phyloP scores from a whole-genome alignment of 179 eudicot genomes.

The Silene noctiflora region DNA sequence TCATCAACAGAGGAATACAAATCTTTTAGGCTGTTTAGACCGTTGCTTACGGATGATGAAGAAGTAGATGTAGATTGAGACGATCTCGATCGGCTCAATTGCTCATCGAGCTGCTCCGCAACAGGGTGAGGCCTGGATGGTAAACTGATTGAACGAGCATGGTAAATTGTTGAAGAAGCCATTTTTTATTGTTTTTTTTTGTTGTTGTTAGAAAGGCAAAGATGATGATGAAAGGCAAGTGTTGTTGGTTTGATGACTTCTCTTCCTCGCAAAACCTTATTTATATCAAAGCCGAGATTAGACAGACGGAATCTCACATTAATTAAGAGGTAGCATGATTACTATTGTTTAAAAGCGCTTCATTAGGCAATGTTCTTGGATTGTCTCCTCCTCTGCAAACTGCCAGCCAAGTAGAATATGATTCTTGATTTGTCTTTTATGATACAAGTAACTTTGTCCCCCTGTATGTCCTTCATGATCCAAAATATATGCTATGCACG shows the following conservation, averaged over 20 bases:
- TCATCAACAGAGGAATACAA: constrained; percentile 29
- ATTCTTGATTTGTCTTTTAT: too few species aligned
- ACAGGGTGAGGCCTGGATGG: constrained; percentile 35
- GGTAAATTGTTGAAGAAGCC: constrained; percentile 32
- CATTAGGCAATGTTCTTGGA: background rate
- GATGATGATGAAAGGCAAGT: constrained; percentile 11
- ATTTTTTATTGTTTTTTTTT: constrained; percentile 11
- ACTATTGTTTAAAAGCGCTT: background rate
- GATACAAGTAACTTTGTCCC: too few species aligned
- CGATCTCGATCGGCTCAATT: constrained; percentile 24
- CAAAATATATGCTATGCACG: too few species aligned
- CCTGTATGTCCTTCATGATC: too few species aligned
- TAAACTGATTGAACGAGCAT: constrained; percentile 39
- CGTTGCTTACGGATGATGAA: constrained; percentile 27
- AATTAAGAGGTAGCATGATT: background rate
- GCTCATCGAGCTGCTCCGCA: constrained; percentile 3
- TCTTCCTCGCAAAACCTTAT: constrained; percentile 14
- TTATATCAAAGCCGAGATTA: constrained; percentile 18
- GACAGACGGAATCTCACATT: constrained; percentile 30
- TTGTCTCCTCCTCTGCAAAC: background rate
- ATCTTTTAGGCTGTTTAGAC: constrained; percentile 29
- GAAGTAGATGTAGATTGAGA: constrained; percentile 34
- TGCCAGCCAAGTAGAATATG: too few species aligned
- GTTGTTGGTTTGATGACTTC: constrained; percentile 22
- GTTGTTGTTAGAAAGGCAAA: background rate